Evolutionary conservation across 192 early-diverging fungal genomes (phyloP), one percentile per base, ranked within the genome.

Genomic region (Martensiomyces pterosporus): DNA sequence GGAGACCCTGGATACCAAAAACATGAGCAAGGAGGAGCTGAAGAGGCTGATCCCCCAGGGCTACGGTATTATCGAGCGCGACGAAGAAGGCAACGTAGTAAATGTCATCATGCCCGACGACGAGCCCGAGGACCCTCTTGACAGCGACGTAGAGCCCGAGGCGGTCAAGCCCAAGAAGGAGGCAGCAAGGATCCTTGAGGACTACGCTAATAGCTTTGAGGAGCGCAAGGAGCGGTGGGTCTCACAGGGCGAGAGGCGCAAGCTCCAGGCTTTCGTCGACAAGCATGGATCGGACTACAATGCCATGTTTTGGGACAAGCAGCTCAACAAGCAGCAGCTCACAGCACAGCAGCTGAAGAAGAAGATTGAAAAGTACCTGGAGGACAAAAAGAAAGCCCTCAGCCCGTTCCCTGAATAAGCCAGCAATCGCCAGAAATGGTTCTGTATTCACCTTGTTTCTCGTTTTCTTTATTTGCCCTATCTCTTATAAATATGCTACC

Each of bases 31-130:
- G 17, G 55, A 57, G 35, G 75, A 85, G 25, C 41, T 90, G 13
- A 71, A 75, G 27, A 73, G 75, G 47, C 60, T 71, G 4, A 71
- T 85, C 16, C 71, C 71, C 1, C 75, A 80, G 24, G 82, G 82
- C 17, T 83, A 85, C 61, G 88, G 85, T 64, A 67, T 88, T n/a
- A 90, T 90, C 59, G 81, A 90, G 57, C 82, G 87, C 38, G 87
- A 90, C 57, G 85, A 83, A 19, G 76, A 80, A 2, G 88, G 88
- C 16, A 86, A 86, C 52, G 73, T 90, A 17, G 49, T 84, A 18
- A 83, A 82, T 21, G 71, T 87, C 10, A 80, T 86, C 64, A 57
- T 84, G 19, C 76, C 81, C 2, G 79, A 82, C n/a, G n/a, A n/a
- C n/a, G 71, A 76, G 27, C 73, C 67, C 8, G 34, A 57, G 23